Base-by-base conservation (phyloP, 2,329 filamentous ascomycete species). In the Metarhizium robertsii region DNA sequence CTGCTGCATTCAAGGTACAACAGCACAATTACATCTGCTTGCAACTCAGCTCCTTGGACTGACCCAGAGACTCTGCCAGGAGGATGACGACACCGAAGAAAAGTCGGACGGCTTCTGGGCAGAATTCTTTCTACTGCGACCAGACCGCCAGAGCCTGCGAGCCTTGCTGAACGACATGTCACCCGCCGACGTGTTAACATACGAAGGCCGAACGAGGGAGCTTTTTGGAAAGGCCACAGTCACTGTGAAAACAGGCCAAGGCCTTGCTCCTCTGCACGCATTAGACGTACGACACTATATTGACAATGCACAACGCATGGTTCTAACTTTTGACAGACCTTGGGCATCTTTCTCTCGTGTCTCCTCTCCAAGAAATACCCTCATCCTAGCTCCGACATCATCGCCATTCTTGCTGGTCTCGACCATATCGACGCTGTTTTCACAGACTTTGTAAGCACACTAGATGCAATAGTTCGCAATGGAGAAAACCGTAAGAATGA, bases 381-480 rank as follows among this genome's bases (percentile, higher is more conserved):
- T 29, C 96, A 96, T 65, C 89, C 92, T 6, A 96, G 91, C 70
- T 94, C 94, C 52, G 94, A 97, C 71, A 88, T 96, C 63, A 96
- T 99, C 66, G 85, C 86, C 56, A 80, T 97, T 38, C 79, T 99
- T 51, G 90, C 92, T 4, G 94, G 94, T 6, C 81, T 99, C 53
- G 87, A 96, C 73, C 81, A 90, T 62, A 88, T 96, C 51, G 94
- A 99, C 69, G 78, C 80, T 7, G 81, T 95, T 49, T 92, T 97
- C 69, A 87, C 89, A 47, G 90, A 96, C 56, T 94, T 97, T 66
- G 91, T 96, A 48, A 82, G 84, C 20, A 83, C 86, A 6, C 73
- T 97, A 54, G 94, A 99, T 64, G 75, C 75, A n/a, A 86, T 89
- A 53, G 92, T 97, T 62, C 86, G 88, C 57, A 88, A 83, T 67